Percentiles rank a stretch among this genome's conserved stretches.
Evolutionary conservation across 2,329 filamentous ascomycete genomes (phyloP).

Genomic region (Metarhizium sp.): DNA sequence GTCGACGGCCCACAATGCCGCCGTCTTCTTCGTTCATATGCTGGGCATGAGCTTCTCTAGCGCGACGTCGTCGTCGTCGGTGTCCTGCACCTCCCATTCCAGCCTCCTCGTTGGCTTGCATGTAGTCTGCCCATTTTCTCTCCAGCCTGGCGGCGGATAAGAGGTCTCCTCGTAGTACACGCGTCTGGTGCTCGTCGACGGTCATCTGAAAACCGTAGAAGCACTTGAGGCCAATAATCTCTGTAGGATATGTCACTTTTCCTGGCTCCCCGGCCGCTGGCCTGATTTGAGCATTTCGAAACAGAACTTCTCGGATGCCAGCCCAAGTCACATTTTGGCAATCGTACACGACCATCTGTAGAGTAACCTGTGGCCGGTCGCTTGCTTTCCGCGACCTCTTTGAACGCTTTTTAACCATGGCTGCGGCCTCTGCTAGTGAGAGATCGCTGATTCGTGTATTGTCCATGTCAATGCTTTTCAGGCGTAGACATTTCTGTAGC

Average conservation of each 20-base stretch:
- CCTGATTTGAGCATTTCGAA: conserved; percentile 68
- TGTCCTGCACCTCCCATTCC: conserved; percentile 56
- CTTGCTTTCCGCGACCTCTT: conserved; percentile 28
- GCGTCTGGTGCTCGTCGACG: conserved; percentile 85
- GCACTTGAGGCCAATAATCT: conserved; percentile 81
- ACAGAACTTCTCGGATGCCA: conserved; percentile 77
- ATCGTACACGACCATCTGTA: conserved; percentile 80
- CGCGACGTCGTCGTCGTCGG: conserved; percentile 63
- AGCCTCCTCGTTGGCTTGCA: conserved; percentile 84
- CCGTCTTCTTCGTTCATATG: conserved; percentile 76
- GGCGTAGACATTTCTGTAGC: conserved; percentile 60
- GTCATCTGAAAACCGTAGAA: conserved; percentile 95
- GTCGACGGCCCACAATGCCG: conserved; percentile 43
- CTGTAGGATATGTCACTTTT: conserved; percentile 53
- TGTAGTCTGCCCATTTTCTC: conserved; percentile 86
- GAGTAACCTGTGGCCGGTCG: conserved; percentile 45
- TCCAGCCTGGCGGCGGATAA: conserved; percentile 69
- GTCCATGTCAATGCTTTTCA: conserved; percentile 75
- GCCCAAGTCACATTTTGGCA: conserved; percentile 90
- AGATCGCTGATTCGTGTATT: conserved; percentile 88
- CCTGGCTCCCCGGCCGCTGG: conserved; percentile 32
- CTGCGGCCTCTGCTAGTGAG: conserved; percentile 72
- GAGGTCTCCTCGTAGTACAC: conserved; percentile 70
- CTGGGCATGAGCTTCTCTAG: conserved; percentile 70
- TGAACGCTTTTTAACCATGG: conserved; percentile 62